Conservation (phyloP, 192 early-diverging fungal genomes). For the Backusella circina region DNA sequence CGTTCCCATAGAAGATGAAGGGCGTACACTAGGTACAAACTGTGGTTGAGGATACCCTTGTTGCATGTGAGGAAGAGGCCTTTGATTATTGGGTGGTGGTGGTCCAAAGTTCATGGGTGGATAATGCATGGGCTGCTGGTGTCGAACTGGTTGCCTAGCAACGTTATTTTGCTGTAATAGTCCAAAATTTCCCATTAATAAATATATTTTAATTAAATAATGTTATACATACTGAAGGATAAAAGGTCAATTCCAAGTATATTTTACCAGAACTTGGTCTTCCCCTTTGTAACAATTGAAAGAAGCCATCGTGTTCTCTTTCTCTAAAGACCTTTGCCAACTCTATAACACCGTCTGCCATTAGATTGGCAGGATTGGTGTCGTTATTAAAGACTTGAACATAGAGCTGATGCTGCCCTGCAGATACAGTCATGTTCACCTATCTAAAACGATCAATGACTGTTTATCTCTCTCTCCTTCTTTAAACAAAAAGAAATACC, state of each 20-base stretch:
- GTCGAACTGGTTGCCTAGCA: not conserved
- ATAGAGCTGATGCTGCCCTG: not conserved
- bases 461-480: not conserved
- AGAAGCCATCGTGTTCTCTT: conserved; percentile 3
- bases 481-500: not conserved
- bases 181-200: not conserved
- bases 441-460: not conserved
- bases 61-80: not conserved
- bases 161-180: not conserved
- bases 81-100: not conserved
- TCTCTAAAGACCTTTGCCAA: conserved; percentile 2
- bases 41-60: not conserved
- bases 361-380: not conserved
- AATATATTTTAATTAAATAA: not conserved
- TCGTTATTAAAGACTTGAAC: conserved; percentile 4
- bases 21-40: not conserved
- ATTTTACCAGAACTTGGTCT: not conserved
- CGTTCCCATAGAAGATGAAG: conserved; percentile 1
- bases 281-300: not conserved
- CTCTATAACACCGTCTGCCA: conserved; percentile 1
- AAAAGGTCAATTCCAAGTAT: conserved; percentile 10
- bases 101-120: not conserved
- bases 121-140: not conserved
- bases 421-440: not conserved
- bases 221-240: not conserved